Conservation (phyloP, 768 basidiomycete genomes). For the Saitozyma podzolica region DNA sequence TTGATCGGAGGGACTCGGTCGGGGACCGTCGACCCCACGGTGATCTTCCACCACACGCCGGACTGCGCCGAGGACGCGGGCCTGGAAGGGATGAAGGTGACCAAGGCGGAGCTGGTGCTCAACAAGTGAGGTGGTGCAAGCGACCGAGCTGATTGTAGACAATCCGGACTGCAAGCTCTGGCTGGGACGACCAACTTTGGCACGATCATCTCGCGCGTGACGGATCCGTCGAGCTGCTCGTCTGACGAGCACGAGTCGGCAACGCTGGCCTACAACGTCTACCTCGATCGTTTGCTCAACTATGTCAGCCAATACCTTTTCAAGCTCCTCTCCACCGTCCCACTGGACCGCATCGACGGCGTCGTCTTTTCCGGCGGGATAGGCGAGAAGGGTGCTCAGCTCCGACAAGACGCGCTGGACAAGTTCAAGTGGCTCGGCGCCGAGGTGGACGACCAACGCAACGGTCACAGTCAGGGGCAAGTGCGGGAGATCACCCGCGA, state of each 20-base stretch:
- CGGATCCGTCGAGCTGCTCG: constrained; percentile 54
- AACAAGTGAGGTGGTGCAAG: constrained; percentile 53
- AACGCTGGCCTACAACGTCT: constrained; percentile 72
- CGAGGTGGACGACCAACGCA: constrained; percentile 57
- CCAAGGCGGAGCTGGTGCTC: constrained; percentile 54
- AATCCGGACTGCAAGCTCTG: constrained; percentile 75
- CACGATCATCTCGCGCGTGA: constrained; percentile 58
- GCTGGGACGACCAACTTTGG: constrained; percentile 82
- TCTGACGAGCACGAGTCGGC: constrained; percentile 36
- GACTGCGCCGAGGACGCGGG: constrained; percentile 61
- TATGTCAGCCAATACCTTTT: constrained; percentile 73
- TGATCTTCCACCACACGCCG: constrained; percentile 80
- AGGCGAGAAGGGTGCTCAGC: constrained; percentile 68
- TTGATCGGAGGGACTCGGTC: constrained; percentile 85
- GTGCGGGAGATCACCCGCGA: constrained; percentile 45
- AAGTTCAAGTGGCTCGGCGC: constrained; percentile 67
- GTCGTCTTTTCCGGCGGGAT: constrained; percentile 86
- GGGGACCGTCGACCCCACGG: constrained; percentile 77
- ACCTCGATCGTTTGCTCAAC: constrained; percentile 72
- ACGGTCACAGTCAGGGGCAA: constrained; percentile 44
- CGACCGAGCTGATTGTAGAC: constrained; percentile 49
- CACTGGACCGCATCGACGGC: constrained; percentile 62
- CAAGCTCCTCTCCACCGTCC: constrained; percentile 58
- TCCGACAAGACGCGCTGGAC: constrained; percentile 64
- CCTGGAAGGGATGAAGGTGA: constrained; percentile 48